Evolutionary conservation across 2,329 filamentous ascomycete species (phyloP), one percentile per base, ranked within the genome.

Genomic region (Periconia macrospinosa): DNA sequence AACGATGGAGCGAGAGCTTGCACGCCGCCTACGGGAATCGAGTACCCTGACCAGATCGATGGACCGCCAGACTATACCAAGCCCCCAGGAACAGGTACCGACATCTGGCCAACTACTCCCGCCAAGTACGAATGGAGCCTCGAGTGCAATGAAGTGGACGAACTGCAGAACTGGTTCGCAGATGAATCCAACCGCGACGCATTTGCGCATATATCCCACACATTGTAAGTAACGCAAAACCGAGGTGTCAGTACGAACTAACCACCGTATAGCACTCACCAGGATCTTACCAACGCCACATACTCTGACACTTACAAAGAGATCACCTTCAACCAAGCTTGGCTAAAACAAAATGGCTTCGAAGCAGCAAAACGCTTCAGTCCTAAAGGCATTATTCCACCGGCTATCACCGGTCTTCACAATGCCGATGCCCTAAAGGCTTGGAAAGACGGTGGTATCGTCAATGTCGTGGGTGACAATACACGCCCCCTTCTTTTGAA

Each of bases 401-500:
- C 84, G 1, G 83, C 83, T 35, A 87, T 87, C 55, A 87, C 84
- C 1, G 84, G 84, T 46, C 66, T 86, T 23, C 82, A 86, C 72
- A 87, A 87, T 59, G 84, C 81, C n/a, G 84, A 87, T 67, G 84
- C 79, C 11, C 79, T 87, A 45, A 71, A 72, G 49, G 84, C 82
- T 7, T 87, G 83, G 83, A 75, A 75, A 61, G 81, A 84, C 43
- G 83, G 83, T 53, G 83, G 83, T n/a, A 81, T 86, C 58, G 75
- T 68, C 17, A 80, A 83, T 59, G 83, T 82, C 47, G 83, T 87
- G n/a, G 84, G 84, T 37, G 84, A 87, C 67, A 87, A 86, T 71
- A 86, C 84, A 2, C 78, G 84, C 9, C 74, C 83, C 0, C 70
- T 75, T 3, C 75, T 87, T 7, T 68, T 81, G 53, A 86, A 85